Base-by-base conservation (phyloP, 805 yeast species). In the Candida multigemmis region DNA sequence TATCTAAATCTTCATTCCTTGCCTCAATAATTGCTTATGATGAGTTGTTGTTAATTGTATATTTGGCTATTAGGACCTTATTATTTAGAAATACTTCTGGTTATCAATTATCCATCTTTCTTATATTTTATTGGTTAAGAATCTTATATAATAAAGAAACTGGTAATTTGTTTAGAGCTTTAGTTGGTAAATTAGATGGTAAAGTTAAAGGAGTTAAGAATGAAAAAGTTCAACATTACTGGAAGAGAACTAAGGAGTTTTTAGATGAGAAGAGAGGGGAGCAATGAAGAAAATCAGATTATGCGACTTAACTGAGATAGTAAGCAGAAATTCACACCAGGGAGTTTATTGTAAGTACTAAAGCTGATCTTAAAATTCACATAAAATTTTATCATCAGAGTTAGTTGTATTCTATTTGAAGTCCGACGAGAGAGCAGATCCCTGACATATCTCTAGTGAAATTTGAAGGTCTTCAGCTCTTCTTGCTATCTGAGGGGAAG, bases 31-130 rank as follows among this genome's bases (percentile, higher is more conserved):
- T 79, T 36, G 73, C 83, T 3, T 70, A 71, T 33, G 68, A 77
- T 40, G 89, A 81, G 46, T 36, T 78, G 29, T 35, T 66, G 12
- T 59, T 80, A 19, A 58, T 74, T 10, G 43, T 67, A 12, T 68
- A 74, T 25, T 59, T 81, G 32, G 19, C 67, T 0, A 33, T 74
- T 28, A 79, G 83, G 46, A 75, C 87, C 1, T 25, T 77, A 13
- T 47, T 77, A 22, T 56, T 79, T 44, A 69, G 78, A 52, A 77
- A 77, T 23, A 64, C 81, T 8, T 65, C 85, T 2, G 91, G 91
- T 3, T 78, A 62, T 48, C 81, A 79, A 25, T 58, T 81, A 43
- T 65, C 65, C 10, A 44, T 70, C 23, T 77, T 76, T 47, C 38
- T 64, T 28, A 48, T 66, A 32, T 73, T 81, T 46, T 76, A 73